Base-by-base conservation (phyloP, 495 filamentous ascomycete genomes). In the Trichocladium uniseriatum region DNA sequence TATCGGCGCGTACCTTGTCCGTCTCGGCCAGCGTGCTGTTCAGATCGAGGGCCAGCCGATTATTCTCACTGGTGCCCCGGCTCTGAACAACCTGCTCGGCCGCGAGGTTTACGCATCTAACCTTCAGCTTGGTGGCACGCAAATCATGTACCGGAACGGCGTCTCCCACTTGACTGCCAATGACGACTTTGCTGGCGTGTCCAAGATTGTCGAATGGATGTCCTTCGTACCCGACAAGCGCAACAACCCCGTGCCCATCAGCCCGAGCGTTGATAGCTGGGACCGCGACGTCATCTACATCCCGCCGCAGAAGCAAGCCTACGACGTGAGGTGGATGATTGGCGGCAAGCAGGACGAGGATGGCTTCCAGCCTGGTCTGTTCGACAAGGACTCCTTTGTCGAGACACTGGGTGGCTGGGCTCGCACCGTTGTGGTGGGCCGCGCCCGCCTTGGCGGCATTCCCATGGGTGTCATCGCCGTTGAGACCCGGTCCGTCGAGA, bases 121-220 rank as follows among this genome's bases (percentile, higher is more conserved):
- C 78, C 69, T 98, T 53, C 92, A 98, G 75, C 86, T 98, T 53
- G 92, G 92, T 80, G 92, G 92, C 58, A 97, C 92, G 35, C 92
- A 98, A 72, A 98, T 98, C 77, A 98, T 98, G 92, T 97, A 98
- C 80, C 91, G 84, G 73, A 98, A 98, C 64, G 92, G 92, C 79
- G 94, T 98, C 21, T 97, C 94, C 8, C 92, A 98, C 73, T 86
- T 97, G 84, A 96, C 91, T 52, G 92, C 92, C 62, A 86, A 82
- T 60, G 92, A 98, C 64, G 92, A 98, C 75, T 97, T 97, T 51
- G 89, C 89, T 53, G 92, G 92, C 78, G 89, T 98, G 13, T 83
- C 86, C 69, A 94, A 95, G 81, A 97, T 98, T 62, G 85, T 97
- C 24, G 83, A 94, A 58, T 98, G 92, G 92, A 81, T 98, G 74